These are phyloP conservation scores for Komagataea norvegica DNA, from an alignment of 1,139 yeast species.

Conservation along the genomic window DNA sequence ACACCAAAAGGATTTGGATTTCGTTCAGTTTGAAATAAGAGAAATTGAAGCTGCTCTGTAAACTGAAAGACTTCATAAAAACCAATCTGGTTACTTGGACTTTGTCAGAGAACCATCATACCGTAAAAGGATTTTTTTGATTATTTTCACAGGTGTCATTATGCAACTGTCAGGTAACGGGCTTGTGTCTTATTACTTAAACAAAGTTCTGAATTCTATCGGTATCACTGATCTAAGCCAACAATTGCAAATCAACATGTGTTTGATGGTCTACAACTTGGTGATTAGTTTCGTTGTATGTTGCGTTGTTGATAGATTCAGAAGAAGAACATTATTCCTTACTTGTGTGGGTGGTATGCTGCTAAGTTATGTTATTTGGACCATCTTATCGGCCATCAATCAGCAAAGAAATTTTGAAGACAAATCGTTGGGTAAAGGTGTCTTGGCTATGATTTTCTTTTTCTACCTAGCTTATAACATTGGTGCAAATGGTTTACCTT, in stretches of 20 bases:
- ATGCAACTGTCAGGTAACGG: conserved; percentile 43
- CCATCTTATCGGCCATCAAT: conserved; percentile 31
- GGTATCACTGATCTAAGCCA: conserved; percentile 11
- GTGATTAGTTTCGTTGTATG: conserved; percentile 1
- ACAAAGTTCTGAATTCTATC: conserved; percentile 23
- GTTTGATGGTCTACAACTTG: conserved; percentile 13
- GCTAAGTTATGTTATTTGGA: conserved; percentile 31
- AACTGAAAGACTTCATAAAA: conserved; percentile 26
- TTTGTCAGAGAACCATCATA: conserved; percentile 33
- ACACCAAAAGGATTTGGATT: conserved; percentile 30
- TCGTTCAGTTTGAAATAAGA: conserved; percentile 43
- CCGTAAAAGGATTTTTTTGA: conserved; percentile 39
- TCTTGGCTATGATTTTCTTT: conserved; percentile 34
- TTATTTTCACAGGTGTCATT: conserved; percentile 30
- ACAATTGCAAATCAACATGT: conserved; percentile 10
- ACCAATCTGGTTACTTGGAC: conserved; percentile 28
- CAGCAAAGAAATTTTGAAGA: conserved; percentile 26
- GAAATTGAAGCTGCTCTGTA: conserved; percentile 40
- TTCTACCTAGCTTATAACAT: conserved; percentile 31
- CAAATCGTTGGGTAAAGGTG: conserved; percentile 30
- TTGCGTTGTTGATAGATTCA: conserved; percentile 11
- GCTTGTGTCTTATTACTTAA: conserved; percentile 12
- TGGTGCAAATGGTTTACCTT: conserved; percentile 30
- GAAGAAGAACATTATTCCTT: conserved; percentile 32
- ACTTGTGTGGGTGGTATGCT: conserved; percentile 29